phyloP scores from a whole-genome alignment of 345 rosid species.

The Eucalyptus fibrosa region DNA sequence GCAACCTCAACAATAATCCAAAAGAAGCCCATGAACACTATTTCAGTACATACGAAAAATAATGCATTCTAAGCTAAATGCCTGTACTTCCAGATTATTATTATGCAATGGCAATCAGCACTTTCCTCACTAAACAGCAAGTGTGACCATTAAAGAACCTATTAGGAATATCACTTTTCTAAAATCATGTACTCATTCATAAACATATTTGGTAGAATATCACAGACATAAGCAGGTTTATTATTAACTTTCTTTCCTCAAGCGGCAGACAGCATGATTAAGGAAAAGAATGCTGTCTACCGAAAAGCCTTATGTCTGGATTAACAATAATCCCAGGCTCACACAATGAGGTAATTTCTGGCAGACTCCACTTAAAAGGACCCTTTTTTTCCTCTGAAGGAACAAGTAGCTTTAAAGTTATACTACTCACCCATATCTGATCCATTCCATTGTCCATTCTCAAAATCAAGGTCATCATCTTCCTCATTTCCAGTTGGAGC shows the following conservation, averaged over 20 bases:
- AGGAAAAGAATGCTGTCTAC: not conserved
- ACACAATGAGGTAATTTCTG: not conserved
- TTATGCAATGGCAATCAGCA: not conserved
- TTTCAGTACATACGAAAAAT: not conserved
- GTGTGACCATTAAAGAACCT: not conserved
- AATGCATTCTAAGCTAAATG: not conserved
- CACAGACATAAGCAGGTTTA: not conserved
- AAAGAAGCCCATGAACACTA: not conserved
- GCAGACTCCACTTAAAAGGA: not conserved
- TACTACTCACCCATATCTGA: constrained; percentile 63
- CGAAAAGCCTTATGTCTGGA: not conserved
- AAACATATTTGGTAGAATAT: not conserved
- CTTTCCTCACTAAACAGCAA: not conserved
- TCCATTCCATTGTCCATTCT: constrained; percentile 52
- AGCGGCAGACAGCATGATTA: not conserved
- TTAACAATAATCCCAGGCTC: not conserved
- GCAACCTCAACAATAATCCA: constrained; percentile 16
- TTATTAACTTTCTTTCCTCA: not conserved
- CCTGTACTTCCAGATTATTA: not conserved
- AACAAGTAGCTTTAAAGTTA: not conserved
- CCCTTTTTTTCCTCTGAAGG: not conserved
- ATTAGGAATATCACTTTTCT: not conserved
- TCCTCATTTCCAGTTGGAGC: constrained; percentile 94
- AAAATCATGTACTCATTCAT: not conserved
- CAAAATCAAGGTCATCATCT: constrained; percentile 67